A percentile compares a stretch with the other conserved stretches of the same genome.
Conservation (phyloP, 768 basidiomycete species). For the Auricularia heimuer region DNA sequence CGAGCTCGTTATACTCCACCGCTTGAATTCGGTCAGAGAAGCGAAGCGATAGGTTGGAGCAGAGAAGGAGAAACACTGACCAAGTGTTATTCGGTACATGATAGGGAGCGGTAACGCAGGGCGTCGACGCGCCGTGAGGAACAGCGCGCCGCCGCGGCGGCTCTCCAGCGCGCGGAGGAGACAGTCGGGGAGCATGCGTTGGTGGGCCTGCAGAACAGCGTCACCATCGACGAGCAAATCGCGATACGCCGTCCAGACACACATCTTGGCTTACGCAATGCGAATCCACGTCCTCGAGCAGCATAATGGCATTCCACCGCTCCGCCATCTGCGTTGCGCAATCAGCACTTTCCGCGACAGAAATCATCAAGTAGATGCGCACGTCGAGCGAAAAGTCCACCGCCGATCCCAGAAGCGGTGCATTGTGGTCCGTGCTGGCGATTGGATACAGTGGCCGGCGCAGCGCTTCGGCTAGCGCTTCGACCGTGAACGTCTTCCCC, state of each 20-base stretch:
- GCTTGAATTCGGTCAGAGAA: constrained; percentile 3
- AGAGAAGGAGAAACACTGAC: not conserved
- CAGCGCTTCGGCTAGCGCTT: constrained; percentile 49
- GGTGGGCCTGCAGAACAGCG: constrained; percentile 44
- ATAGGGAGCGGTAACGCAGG: too few species aligned
- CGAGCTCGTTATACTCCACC: constrained; percentile 20
- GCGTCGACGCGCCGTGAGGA: too few species aligned
- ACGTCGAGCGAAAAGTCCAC: constrained; percentile 10
- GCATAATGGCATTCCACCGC: constrained; percentile 16
- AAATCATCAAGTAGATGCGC: not conserved
- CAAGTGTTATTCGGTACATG: not conserved
- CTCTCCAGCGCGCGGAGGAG: too few species aligned
- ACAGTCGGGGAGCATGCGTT: too few species aligned
- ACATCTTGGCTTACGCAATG: constrained; percentile 16
- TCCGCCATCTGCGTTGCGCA: constrained; percentile 21
- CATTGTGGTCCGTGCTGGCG: constrained; percentile 40
- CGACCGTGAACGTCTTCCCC: constrained; percentile 49
- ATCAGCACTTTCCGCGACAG: not conserved
- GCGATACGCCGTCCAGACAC: not conserved
- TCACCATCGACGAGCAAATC: not conserved
- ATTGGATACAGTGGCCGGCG: constrained; percentile 42
- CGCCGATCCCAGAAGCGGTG: constrained; percentile 24
- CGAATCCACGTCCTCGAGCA: constrained; percentile 20
- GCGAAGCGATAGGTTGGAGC: not conserved
- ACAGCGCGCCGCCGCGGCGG: too few species aligned